Evolutionary conservation across 2,329 filamentous ascomycete species (phyloP).

Genomic region (Peltaster fructicola): DNA sequence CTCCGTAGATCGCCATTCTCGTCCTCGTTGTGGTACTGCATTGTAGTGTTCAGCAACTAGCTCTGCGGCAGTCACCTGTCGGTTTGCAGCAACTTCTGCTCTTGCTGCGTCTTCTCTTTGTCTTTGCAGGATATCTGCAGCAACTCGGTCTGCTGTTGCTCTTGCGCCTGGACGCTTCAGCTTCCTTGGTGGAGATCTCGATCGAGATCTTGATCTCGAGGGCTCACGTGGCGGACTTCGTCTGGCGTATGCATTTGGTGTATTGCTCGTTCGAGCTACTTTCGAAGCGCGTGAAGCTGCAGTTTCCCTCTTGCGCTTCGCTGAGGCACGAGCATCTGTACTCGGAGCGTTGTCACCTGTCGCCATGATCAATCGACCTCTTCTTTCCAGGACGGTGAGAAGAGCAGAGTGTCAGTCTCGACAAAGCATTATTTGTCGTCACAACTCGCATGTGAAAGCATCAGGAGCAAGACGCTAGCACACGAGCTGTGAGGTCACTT

Average conservation of each 20-base stretch:
- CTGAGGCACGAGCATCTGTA: slow-evolving; percentile 6
- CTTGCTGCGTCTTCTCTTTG: slow-evolving; percentile 23
- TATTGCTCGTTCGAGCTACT: slow-evolving; percentile 10
- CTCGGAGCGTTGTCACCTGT: no score
- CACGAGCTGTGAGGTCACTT: no score
- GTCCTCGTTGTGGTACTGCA: slow-evolving; percentile 76
- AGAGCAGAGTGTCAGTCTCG: no score
- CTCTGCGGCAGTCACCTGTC: slow-evolving; percentile 29
- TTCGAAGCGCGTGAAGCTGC: slow-evolving; percentile 10
- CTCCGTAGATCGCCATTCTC: slow-evolving; percentile 87
- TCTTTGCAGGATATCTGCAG: slow-evolving; percentile 37
- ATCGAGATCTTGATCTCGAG: slow-evolving; percentile 8
- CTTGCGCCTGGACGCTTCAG: slow-evolving; percentile 22
- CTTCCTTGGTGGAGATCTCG: slow-evolving; percentile 19
- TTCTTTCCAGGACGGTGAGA: no score
- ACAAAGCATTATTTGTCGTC: no score
- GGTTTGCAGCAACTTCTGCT: slow-evolving; percentile 40
- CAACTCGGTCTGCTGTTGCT: slow-evolving; percentile 48
- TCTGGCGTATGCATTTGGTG: slow-evolving; percentile 17
- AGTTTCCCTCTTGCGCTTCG: slow-evolving; percentile 17
- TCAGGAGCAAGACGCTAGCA: no score
- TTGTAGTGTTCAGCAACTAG: slow-evolving; percentile 93
- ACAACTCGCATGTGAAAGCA: no score
- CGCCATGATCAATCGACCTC: no score
- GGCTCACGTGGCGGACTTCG: slow-evolving; percentile 15